A percentile compares a stretch with the other conserved stretches of the same genome.
These are phyloP conservation scores for Cryptococcus jaspeensis DNA, from an alignment of 1,284 basidiomycete species.

Conservation along the genomic window DNA sequence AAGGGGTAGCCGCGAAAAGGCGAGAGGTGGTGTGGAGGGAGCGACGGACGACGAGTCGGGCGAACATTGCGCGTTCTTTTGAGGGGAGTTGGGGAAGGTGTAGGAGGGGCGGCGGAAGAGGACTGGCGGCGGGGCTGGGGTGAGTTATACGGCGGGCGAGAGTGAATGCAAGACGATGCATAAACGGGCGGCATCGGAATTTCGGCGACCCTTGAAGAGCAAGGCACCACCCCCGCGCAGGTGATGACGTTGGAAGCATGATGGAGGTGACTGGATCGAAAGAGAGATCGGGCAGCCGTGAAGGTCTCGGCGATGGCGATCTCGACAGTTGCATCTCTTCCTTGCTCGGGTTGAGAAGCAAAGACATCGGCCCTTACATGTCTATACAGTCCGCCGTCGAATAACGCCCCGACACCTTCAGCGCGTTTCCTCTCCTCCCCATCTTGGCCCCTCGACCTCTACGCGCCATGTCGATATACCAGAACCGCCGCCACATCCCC, in stretches of 20 bases:
- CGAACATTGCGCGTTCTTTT: conserved; percentile 16
- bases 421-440: not conserved
- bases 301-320: too few species aligned
- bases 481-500: conserved; percentile 44
- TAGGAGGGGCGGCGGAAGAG: too few species aligned
- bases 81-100: not conserved
- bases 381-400: not conserved
- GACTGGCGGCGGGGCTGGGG: too few species aligned
- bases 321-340: not conserved
- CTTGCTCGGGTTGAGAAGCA: not conserved
- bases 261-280: too few species aligned
- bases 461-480: conserved; percentile 11
- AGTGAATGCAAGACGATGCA: too few species aligned
- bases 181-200: too few species aligned
- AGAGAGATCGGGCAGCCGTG: too few species aligned
- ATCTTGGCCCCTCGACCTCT: conserved; percentile 5
- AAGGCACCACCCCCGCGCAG: too few species aligned
- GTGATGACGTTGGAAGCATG: too few species aligned
- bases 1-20: conserved; percentile 9
- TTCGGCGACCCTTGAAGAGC: too few species aligned
- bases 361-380: not conserved
- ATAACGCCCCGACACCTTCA: not conserved
- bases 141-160: too few species aligned
- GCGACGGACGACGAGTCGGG: conserved; percentile 16
- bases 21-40: conserved; percentile 21